Evolutionary conservation across 306 rosid genomes (phyloP), one percentile per base, ranked within the genome.

Genomic region (Vigna nakashimae): DNA sequence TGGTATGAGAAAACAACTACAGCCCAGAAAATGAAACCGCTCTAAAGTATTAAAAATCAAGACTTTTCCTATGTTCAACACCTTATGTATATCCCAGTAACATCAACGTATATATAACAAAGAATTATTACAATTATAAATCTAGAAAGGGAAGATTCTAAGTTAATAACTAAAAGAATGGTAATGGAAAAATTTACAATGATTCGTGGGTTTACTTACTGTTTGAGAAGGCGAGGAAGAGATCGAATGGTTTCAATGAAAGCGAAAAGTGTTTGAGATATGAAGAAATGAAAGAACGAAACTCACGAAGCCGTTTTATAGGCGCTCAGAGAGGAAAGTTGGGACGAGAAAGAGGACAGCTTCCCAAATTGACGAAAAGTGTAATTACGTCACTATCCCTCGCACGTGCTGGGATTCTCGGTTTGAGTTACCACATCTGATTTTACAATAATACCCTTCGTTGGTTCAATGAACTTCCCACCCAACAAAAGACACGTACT

Each of bases 151-250:
- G 67, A 28, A 60, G 46, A 74, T 69, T n/a, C 60, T 83, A 74
- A 74, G 73, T 28, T 77, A 43, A 58, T 42, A 24, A 71, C n/a
- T 49, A 42, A 22, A 49, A 17, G 75, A 57, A 28, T 49, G 32
- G 55, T 40, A 64, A 32, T 34, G 67, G 50, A 1, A 34, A 77
- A 22, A 62, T 73, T 15, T 50, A 42, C 53, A 71, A 16, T 28
- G 69, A 67, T 15, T 32, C 59, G 34, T 13, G 1, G 16, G 4
- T 65, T 79, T 46, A 88, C 96, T 90, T 90, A 87, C 96, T 79
- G 81, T 7, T 62, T 63, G 55, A 7, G 71, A 69, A 11, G 45
- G 12, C 28, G 63, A 45, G 28, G 75, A 80, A 73, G 80, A 57
- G 60, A 53, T 20, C 78, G 62, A 65, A 10, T 22, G 57, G 51